Conservation (phyloP, 106 monocot species). For the Dioscorea zingiberensis region DNA sequence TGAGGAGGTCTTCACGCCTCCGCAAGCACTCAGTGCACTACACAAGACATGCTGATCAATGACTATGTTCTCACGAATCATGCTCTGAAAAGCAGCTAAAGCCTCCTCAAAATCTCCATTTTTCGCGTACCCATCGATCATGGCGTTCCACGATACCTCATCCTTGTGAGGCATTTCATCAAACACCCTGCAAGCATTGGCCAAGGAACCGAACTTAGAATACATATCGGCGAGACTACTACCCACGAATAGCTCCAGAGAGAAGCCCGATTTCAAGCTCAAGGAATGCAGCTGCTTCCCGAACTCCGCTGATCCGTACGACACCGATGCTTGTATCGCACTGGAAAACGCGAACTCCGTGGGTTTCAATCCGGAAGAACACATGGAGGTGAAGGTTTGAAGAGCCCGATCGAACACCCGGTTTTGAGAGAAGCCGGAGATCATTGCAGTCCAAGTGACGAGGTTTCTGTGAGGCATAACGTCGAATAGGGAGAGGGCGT, state of each 20-base stretch:
- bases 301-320: not conserved
- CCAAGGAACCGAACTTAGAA: constrained; percentile 27
- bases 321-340: constrained; percentile 18
- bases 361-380: constrained; percentile 14
- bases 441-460: constrained; percentile 39
- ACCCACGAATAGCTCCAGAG: constrained; percentile 40
- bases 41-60: constrained; percentile 44
- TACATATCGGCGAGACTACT: constrained; percentile 55
- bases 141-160: constrained; percentile 42
- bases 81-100: constrained; percentile 13
- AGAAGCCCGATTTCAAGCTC: constrained; percentile 29
- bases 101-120: constrained; percentile 28
- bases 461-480: constrained; percentile 29
- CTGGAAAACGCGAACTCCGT: constrained; percentile 54
- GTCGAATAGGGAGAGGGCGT: constrained; percentile 28
- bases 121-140: constrained; percentile 53
- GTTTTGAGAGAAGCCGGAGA: constrained; percentile 38
- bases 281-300: constrained; percentile 35
- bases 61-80: constrained; percentile 4
- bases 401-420: constrained; percentile 8
- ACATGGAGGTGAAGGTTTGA: constrained; percentile 30
- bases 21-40: constrained; percentile 20
- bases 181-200: constrained; percentile 21
- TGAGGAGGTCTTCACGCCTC: constrained; percentile 14
- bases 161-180: constrained; percentile 38